phyloP scores from a whole-genome alignment of 2,329 filamentous ascomycete genomes.

The Cercospora sp. region DNA sequence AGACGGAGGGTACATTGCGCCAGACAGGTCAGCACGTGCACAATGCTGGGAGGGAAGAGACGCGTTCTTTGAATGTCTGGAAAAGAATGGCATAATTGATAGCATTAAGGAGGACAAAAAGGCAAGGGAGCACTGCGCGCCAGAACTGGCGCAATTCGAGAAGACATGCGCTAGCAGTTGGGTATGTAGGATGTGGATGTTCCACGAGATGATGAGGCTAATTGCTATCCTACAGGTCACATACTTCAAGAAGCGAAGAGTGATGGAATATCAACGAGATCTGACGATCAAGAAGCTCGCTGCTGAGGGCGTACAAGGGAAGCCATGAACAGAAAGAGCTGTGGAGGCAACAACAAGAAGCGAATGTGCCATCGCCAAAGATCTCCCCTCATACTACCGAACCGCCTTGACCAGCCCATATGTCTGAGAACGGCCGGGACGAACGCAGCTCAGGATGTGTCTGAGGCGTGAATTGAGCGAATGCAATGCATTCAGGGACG shows the following conservation, averaged over 20 bases:
- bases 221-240: constrained; percentile 62
- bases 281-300: constrained; percentile 71
- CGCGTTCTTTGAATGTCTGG: constrained; percentile 82
- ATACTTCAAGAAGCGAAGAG: constrained; percentile 96
- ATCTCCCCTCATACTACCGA: background rate
- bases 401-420: background rate
- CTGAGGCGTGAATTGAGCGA: background rate
- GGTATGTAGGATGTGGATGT: constrained; percentile 59
- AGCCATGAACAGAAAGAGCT: constrained; percentile 22
- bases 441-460: background rate
- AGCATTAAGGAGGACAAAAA: constrained; percentile 58
- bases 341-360: background rate
- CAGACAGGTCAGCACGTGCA: constrained; percentile 77
- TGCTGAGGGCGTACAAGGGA: constrained; percentile 44
- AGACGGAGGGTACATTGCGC: constrained; percentile 70
- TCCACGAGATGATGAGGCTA: background rate
- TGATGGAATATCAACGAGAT: constrained; percentile 87
- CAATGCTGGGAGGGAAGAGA: constrained; percentile 91
- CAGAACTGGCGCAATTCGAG: constrained; percentile 69
- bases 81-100: constrained; percentile 79
- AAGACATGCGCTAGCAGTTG: constrained; percentile 84
- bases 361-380: background rate
- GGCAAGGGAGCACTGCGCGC: constrained; percentile 56
- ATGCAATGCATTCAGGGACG: background rate
- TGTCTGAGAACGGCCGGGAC: background rate